phyloP scores from a whole-genome alignment of 1,139 yeast species.

The Nakaseomyces uthaithaninus region DNA sequence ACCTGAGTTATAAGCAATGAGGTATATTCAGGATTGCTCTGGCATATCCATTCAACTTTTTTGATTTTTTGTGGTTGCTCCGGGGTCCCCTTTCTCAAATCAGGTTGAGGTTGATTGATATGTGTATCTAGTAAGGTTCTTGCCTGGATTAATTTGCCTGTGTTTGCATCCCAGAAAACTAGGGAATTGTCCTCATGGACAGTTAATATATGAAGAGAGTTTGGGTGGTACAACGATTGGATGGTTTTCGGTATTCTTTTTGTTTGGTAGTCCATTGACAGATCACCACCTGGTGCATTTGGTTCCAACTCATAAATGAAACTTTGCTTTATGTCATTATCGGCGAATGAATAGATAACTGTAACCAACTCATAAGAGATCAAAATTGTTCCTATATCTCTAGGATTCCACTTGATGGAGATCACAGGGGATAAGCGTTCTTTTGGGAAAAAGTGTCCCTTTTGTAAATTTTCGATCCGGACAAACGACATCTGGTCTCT shows the following conservation, averaged over 20 bases:
- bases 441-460: constrained; percentile 31
- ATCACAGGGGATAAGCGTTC: constrained; percentile 48
- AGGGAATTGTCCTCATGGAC: constrained; percentile 74
- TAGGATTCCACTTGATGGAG: constrained; percentile 71
- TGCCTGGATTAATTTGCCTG: constrained; percentile 66
- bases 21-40: constrained; percentile 73
- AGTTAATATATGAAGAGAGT: constrained; percentile 76
- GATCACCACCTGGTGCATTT: constrained; percentile 58
- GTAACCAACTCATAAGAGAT: constrained; percentile 68
- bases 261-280: constrained; percentile 15
- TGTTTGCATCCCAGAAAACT: constrained; percentile 86
- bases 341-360: constrained; percentile 57
- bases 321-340: constrained; percentile 47
- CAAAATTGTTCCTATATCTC: constrained; percentile 74
- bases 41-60: constrained; percentile 60
- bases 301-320: constrained; percentile 53
- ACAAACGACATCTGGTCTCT: constrained; percentile 59
- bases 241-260: constrained; percentile 43
- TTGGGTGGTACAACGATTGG: constrained; percentile 82
- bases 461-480: constrained; percentile 67
- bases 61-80: constrained; percentile 31
- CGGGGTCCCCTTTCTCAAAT: constrained; percentile 11
- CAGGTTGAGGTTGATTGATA: constrained; percentile 46
- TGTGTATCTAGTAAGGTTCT: constrained; percentile 61
- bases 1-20: constrained; percentile 68